phyloP scores from a whole-genome alignment of 129 eudicot species.

The Ambrosia artemisiifolia region DNA sequence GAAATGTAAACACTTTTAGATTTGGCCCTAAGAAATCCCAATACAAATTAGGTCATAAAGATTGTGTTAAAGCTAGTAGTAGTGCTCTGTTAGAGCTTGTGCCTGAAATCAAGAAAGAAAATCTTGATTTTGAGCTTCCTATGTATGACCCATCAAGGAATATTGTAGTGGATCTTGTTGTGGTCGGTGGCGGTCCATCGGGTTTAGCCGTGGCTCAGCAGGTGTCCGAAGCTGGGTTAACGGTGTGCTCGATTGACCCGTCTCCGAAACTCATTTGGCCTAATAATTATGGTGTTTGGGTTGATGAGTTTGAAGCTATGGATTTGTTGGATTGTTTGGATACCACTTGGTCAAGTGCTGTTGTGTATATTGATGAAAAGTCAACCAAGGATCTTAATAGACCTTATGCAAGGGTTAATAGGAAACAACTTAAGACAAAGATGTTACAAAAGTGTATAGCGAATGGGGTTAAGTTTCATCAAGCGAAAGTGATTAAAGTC shows the following conservation, averaged over 20 bases:
- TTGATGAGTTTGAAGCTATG: constrained; percentile 97
- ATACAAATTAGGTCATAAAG: constrained; percentile 39
- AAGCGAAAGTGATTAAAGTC: constrained; percentile 88
- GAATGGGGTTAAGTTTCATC: constrained; percentile 94
- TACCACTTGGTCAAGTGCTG: constrained; percentile 94
- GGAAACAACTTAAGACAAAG: constrained; percentile 87
- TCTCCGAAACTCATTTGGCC: constrained; percentile 95
- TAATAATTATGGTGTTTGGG: constrained; percentile 98
- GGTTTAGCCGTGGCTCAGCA: constrained; percentile 97
- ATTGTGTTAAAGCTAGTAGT: constrained; percentile 52
- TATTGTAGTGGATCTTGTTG: constrained; percentile 75
- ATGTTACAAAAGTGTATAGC: constrained; percentile 90
- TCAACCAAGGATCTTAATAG: constrained; percentile 68
- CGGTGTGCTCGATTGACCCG: constrained; percentile 94
- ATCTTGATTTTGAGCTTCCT: constrained; percentile 96
- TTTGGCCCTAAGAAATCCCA: constrained; percentile 45
- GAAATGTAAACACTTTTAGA: constrained; percentile 41
- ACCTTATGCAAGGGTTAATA: constrained; percentile 90
- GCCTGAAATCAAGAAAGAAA: constrained; percentile 88
- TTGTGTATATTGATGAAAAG: constrained; percentile 63
- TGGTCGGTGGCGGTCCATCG: constrained; percentile 99
- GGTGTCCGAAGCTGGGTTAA: constrained; percentile 87
- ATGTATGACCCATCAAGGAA: constrained; percentile 75
- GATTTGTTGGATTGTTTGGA: constrained; percentile 95
- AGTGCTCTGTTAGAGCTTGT: constrained; percentile 91